These are phyloP conservation scores for Leersia perrieri DNA, from an alignment of 176 grass and related monocot genomes.

Conservation along the genomic window DNA sequence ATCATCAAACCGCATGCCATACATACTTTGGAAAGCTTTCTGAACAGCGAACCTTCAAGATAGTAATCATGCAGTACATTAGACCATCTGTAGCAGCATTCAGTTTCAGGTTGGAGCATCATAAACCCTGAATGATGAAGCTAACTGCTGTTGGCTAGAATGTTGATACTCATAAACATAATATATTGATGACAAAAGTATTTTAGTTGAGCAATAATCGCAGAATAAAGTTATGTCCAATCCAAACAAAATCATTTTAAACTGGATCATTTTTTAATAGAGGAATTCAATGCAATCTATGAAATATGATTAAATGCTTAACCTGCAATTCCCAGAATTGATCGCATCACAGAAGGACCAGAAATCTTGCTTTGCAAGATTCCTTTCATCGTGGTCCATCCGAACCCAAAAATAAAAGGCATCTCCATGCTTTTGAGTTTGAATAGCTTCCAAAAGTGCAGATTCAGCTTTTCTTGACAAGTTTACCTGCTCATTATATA, in stretches of 20 bases:
- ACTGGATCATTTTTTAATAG: neutral
- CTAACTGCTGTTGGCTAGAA: neutral
- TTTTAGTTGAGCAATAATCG: neutral
- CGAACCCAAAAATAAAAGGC: conserved; percentile 94
- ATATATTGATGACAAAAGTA: neutral
- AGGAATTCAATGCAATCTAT: neutral
- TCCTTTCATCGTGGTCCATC: conserved; percentile 90
- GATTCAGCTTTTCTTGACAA: conserved; percentile 76
- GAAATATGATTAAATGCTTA: conserved; percentile 28
- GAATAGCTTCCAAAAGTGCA: conserved; percentile 68
- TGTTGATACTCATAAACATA: neutral
- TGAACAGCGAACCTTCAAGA: conserved; percentile 62
- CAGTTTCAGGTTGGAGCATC: neutral
- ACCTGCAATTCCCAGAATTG: conserved; percentile 99
- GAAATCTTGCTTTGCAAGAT: conserved; percentile 59
- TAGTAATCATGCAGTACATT: conserved; percentile 24
- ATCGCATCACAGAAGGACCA: conserved; percentile 93
- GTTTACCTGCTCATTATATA: conserved; percentile 41
- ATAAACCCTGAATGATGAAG: conserved; percentile 2
- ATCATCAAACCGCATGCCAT: conserved; percentile 62
- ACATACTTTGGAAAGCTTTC: conserved; percentile 83
- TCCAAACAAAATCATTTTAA: neutral
- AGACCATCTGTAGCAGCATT: conserved; percentile 26
- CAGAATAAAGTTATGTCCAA: conserved; percentile 1
- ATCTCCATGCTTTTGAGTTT: conserved; percentile 84